Percentiles rank a stretch among this genome's conserved stretches.
phyloP scores from a whole-genome alignment of 2,329 filamentous ascomycete species.

The Neofusicoccum umdonicola region DNA sequence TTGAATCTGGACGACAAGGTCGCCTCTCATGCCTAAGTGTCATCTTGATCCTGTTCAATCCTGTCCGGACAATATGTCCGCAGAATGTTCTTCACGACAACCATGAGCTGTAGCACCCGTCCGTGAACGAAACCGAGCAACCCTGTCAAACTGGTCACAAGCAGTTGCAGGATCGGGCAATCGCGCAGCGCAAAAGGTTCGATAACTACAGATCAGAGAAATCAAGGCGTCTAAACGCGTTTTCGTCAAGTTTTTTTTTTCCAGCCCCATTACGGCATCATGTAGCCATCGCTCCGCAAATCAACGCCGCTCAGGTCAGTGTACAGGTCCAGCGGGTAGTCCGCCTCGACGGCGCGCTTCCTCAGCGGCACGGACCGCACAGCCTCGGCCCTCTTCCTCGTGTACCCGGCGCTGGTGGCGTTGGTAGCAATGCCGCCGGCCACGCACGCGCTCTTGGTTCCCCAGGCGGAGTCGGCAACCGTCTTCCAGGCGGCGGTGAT shows the following conservation, averaged over 20 bases:
- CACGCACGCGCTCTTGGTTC: conserved; percentile 31
- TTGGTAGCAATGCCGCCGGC: conserved; percentile 28
- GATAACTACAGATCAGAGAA: background rate
- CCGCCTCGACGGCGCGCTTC: conserved; percentile 26
- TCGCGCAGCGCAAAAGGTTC: background rate
- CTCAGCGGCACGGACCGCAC: conserved; percentile 28
- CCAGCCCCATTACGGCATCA: background rate
- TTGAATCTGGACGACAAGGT: no score
- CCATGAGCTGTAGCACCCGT: no score
- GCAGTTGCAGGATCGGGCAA: no score
- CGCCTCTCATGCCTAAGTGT: no score
- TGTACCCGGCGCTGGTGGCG: conserved; percentile 21
- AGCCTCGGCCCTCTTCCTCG: conserved; percentile 22
- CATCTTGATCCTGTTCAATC: no score
- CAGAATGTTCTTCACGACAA: no score
- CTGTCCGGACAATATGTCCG: no score
- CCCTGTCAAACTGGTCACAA: no score
- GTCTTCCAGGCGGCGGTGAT: conserved; percentile 55
- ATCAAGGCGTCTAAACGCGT: background rate
- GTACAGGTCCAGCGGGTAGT: conserved; percentile 37
- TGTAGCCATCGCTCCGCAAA: conserved; percentile 1
- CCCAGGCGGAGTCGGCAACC: conserved; percentile 36
- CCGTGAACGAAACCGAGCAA: no score
- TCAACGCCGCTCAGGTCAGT: conserved; percentile 24
- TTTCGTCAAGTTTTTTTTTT: background rate